Evolutionary conservation across 1,139 yeast genomes (phyloP).

Genomic region (Petasospora fabianii): DNA sequence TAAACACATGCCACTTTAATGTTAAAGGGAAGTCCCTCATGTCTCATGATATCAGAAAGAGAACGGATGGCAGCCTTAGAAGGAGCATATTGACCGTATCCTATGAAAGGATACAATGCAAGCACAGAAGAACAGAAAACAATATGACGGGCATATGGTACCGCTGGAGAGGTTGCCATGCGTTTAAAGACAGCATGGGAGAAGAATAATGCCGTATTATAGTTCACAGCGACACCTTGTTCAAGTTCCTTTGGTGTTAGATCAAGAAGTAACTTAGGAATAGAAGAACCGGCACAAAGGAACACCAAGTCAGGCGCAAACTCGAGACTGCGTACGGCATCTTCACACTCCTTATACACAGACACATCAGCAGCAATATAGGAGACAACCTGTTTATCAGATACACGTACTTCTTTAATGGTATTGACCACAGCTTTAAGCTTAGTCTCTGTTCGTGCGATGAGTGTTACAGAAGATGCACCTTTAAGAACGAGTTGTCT

Average conservation of each 20-base stretch:
- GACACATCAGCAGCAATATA: constrained; percentile 69
- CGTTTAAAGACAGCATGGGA: constrained; percentile 58
- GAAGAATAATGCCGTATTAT: constrained; percentile 67
- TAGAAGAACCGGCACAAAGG: constrained; percentile 86
- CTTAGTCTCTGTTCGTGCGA: constrained; percentile 68
- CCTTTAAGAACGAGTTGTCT: constrained; percentile 49
- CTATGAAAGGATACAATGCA: constrained; percentile 84
- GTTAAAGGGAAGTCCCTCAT: constrained; percentile 69
- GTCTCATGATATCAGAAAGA: constrained; percentile 72
- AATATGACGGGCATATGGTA: constrained; percentile 46
- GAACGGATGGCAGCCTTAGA: constrained; percentile 78
- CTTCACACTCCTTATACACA: constrained; percentile 45
- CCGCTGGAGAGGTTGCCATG: constrained; percentile 35
- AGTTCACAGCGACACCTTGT: constrained; percentile 63
- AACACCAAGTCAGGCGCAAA: constrained; percentile 64
- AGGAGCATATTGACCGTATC: constrained; percentile 90
- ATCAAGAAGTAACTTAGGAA: constrained; percentile 76
- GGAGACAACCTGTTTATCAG: constrained; percentile 29
- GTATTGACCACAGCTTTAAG: constrained; percentile 45
- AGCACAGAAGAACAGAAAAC: constrained; percentile 78
- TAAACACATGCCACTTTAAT: constrained; percentile 62
- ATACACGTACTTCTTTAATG: constrained; percentile 33
- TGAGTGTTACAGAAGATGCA: constrained; percentile 67
- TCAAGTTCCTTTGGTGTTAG: constrained; percentile 54
- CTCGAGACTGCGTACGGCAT: constrained; percentile 35